phyloP scores from a whole-genome alignment of 1,284 basidiomycete genomes.

The Cutaneotrichosporon spelunceum region DNA sequence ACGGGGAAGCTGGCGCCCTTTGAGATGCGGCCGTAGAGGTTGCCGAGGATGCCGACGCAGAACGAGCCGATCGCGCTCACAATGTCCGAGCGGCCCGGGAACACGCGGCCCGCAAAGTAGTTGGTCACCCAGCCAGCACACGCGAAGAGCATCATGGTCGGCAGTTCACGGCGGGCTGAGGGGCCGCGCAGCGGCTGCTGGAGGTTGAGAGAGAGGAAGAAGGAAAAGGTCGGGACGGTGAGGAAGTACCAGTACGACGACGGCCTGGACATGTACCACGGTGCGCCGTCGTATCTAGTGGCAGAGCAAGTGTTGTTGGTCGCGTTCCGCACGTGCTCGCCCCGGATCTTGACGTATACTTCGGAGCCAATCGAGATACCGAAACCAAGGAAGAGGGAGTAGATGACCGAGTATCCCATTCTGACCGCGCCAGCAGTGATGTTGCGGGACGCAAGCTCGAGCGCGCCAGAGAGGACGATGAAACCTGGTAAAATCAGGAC shows the following conservation, averaged over 20 bases:
- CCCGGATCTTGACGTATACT: slow-evolving; percentile 61
- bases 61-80: slow-evolving; percentile 72
- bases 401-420: slow-evolving; percentile 66
- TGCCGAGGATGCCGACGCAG: slow-evolving; percentile 75
- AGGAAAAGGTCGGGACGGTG: slow-evolving; percentile 72
- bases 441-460: slow-evolving; percentile 70
- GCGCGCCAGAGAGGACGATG: slow-evolving; percentile 72
- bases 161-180: slow-evolving; percentile 59
- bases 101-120: slow-evolving; percentile 65
- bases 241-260: slow-evolving; percentile 61
- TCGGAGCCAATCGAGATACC: slow-evolving; percentile 75
- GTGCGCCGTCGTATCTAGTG: slow-evolving; percentile 59
- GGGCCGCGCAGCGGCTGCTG: slow-evolving; percentile 64
- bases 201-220: slow-evolving; percentile 70
- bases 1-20: slow-evolving; percentile 49
- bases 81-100: slow-evolving; percentile 68
- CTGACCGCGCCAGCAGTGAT: slow-evolving; percentile 79
- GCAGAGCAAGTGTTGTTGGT: slow-evolving; percentile 53
- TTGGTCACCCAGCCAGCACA: slow-evolving; percentile 73
- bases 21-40: slow-evolving; percentile 66
- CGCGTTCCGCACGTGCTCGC: slow-evolving; percentile 18
- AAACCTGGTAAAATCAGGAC: slow-evolving; percentile 82
- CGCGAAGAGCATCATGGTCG: slow-evolving; percentile 65
- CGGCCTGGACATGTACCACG: slow-evolving; percentile 52
- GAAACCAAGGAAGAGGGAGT: slow-evolving; percentile 70